phyloP scores from a whole-genome alignment of 176 grass and related monocot species.

The Echinochloa phyllopogon region DNA sequence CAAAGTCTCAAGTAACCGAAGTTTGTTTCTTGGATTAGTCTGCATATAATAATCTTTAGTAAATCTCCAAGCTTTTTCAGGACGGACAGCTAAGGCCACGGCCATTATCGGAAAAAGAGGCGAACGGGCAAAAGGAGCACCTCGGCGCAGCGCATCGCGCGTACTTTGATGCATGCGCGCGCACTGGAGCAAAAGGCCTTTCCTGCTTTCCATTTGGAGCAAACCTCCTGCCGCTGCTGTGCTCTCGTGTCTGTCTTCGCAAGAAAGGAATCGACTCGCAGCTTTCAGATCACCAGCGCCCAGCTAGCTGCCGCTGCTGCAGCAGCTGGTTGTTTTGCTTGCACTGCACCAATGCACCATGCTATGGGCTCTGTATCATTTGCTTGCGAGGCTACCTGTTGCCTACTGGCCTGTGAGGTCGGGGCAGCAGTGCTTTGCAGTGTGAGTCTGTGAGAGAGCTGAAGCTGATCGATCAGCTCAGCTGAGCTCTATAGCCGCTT shows the following conservation, averaged over 20 bases:
- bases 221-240: not conserved
- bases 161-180: constrained; percentile 39
- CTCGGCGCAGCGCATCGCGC: not conserved
- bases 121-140: not conserved
- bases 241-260: not conserved
- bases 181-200: constrained; percentile 26
- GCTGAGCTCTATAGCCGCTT: not conserved
- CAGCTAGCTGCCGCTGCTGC: not conserved
- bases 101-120: constrained; percentile 8
- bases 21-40: too few relatives aligned
- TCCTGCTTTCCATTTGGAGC: constrained; percentile 34
- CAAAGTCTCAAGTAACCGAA: too few relatives aligned
- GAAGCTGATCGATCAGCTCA: not conserved
- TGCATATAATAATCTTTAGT: too few relatives aligned
- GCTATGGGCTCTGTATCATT: not conserved
- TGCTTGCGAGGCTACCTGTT: not conserved
- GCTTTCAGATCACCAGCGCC: constrained; percentile 5
- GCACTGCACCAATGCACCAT: not conserved
- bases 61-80: not conserved
- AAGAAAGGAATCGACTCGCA: constrained; percentile 49
- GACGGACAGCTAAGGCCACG: not conserved
- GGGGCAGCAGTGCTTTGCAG: not conserved
- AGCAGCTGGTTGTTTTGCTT: constrained; percentile 28
- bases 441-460: not conserved
- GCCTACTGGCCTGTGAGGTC: not conserved